Evolutionary conservation across 805 yeast genomes (phyloP), one percentile per base, ranked within the genome.

Genomic region (Jamesozyma rosinii): DNA sequence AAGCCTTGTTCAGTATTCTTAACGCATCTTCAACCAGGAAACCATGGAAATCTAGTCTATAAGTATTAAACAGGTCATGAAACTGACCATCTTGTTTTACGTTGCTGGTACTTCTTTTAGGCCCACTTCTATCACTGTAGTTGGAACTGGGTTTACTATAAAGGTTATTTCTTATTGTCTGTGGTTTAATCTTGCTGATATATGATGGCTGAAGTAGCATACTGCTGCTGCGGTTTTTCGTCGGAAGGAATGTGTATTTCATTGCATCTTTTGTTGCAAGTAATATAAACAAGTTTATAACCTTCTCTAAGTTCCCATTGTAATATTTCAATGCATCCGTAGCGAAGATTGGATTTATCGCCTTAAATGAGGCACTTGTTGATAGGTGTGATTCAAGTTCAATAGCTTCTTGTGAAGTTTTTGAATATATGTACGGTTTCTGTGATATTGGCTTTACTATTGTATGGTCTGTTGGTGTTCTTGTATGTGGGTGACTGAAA

Each of bases 11-110:
- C 1, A 71, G 61, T 1, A 71, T 55, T 1, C 44, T 42, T 5
- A 70, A 49, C 0, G 88, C 86, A 27, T 68, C 70, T 0, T 63
- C 50, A 9, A 76, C 76, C 8, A 61, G 58, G 43, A 70, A 68
- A 0, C 72, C 70, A 57, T 83, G 92, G 6, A 82, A 67, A 61
- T 83, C 90, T 2, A 81, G 22, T 14, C 34, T 48, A 36, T 53
- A 48, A 10, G 36, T 46, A 1, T 42, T 38, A 9, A 51, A 52
- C 5, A 64, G 51, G 10, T 45, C 33, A 13, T 31, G 8, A 26
- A 26, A 27, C 21, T 21, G 20, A 19, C 33, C 6, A 21, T 27
- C 26, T n/a, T 39, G 35, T 6, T 22, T 26, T 34, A 18, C 19
- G 1, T 15, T n/a, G n/a, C n/a, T n/a, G 29, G 6, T 24, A 24